A percentile compares a stretch with the other conserved stretches of the same genome.
phyloP scores from a whole-genome alignment of 352 stramenopile genomes.

The Plasmopara halstedii region DNA sequence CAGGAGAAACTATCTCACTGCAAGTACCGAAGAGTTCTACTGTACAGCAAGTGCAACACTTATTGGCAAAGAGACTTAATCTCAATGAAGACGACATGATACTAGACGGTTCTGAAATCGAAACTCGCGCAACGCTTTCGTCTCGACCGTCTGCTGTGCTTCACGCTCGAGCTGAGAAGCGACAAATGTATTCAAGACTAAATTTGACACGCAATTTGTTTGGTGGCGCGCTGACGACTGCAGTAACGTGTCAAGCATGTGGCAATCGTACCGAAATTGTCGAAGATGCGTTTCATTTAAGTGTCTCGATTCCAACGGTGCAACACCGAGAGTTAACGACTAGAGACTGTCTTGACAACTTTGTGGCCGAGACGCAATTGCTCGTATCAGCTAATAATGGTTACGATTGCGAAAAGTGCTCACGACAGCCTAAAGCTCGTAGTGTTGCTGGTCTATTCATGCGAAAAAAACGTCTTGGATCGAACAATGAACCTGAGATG shows the following conservation, averaged over 20 bases:
- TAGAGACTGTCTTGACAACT: constrained; percentile 42
- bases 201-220: constrained; percentile 63
- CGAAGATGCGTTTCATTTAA: constrained; percentile 60
- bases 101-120: constrained; percentile 25
- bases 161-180: constrained; percentile 17
- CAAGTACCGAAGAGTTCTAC: constrained; percentile 39
- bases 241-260: constrained; percentile 39
- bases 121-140: constrained; percentile 19
- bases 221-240: constrained; percentile 41
- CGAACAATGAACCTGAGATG: constrained; percentile 23
- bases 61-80: constrained; percentile 48
- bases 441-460: constrained; percentile 19
- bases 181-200: constrained; percentile 36
- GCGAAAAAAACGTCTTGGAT: constrained; percentile 20
- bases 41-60: constrained; percentile 39
- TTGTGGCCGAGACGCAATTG: constrained; percentile 41
- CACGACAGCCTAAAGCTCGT: constrained; percentile 26
- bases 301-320: constrained; percentile 38
- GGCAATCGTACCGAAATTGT: constrained; percentile 41
- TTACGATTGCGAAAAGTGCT: constrained; percentile 66
- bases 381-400: constrained; percentile 47
- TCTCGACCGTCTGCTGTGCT: constrained; percentile 22
- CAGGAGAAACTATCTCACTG: constrained; percentile 50
- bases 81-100: constrained; percentile 52
- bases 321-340: constrained; percentile 13